Evolutionary conservation across 2,329 filamentous ascomycete species (phyloP), one percentile per base, ranked within the genome.

Genomic region (Exophiala phaeomuriformis): DNA sequence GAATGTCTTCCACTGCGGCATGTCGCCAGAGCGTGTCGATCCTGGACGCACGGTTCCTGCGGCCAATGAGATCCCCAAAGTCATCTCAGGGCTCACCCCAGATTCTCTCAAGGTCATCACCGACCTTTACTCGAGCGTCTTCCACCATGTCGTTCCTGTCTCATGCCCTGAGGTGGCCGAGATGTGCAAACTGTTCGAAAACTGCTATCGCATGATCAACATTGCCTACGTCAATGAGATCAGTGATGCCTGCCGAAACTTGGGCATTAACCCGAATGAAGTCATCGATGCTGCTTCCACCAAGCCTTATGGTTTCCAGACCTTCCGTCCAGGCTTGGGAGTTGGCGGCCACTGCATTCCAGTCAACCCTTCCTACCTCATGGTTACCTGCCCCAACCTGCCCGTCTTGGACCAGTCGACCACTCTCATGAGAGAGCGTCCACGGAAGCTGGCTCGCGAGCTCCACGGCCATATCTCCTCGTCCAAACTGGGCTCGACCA

Each of bases 221-320:
- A 60, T 60, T 39, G 55, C 55, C 8, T 60, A 60, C 49, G 55
- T 52, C 48, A 60, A 60, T 33, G 57, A 60, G 39, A 52, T 60
- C 33, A 52, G 47, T 47, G 57, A 60, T 40, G 45, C 57, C 7
- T 60, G 57, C 50, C 36, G 47, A 19, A 51, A n/a, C 7, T 28
- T 52, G 35, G 52, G 52, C 47, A 49, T 60, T 6, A 50, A 60
- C 43, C 57, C 57, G 4, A 49, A 54, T 12, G 56, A 60, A 47
- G 49, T 60, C 5, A 57, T 52, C 39, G 52, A 54, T 31, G 57
- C 57, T 9, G 57, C 57, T 19, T 46, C 54, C 28, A 57, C 57
- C 28, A 60, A 60, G 36, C 57, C 57, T 1, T 60, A 58, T 47
- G 57, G 57, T 31, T 60, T 48, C 44, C 55, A 60, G 37, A 52